Percentiles rank a stretch among this genome's conserved stretches.
phyloP scores from a whole-genome alignment of 768 basidiomycete genomes.

The Suillus variegatus region DNA sequence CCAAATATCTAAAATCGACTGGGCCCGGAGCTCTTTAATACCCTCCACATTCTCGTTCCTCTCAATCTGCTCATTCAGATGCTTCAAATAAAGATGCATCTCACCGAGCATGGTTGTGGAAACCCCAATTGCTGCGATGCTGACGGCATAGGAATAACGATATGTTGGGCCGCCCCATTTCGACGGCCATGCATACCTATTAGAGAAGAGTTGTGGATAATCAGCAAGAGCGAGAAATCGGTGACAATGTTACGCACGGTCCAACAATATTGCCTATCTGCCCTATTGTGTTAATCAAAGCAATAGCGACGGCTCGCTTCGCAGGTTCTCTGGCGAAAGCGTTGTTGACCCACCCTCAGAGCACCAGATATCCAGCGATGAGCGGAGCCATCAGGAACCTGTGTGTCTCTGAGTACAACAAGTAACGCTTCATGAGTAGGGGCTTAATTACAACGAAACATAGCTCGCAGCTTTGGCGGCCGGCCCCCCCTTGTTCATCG shows the following conservation, averaged over 20 bases:
- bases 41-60: not conserved
- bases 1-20: not conserved
- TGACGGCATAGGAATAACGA: slow-evolving; percentile 65
- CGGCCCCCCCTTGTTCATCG: slow-evolving; percentile 45
- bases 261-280: slow-evolving; percentile 82
- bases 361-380: slow-evolving; percentile 62
- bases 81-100: not conserved
- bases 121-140: slow-evolving; percentile 41
- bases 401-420: not conserved
- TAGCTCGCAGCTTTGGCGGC: slow-evolving; percentile 60
- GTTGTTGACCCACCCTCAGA: not conserved
- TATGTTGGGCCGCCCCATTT: slow-evolving; percentile 62
- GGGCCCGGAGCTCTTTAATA: not conserved
- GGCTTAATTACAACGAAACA: slow-evolving; percentile 49
- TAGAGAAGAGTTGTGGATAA: not conserved
- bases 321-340: slow-evolving; percentile 1
- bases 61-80: not conserved
- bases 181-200: slow-evolving; percentile 61
- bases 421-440: not conserved
- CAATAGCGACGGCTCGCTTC: slow-evolving; percentile 76
- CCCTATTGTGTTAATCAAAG: slow-evolving; percentile 74
- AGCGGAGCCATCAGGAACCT: slow-evolving; percentile 75
- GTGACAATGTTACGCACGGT: slow-evolving; percentile 50
- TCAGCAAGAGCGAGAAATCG: not conserved
- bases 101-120: not conserved